Evolutionary conservation across 768 basidiomycete genomes (phyloP), one percentile per base, ranked within the genome.

Genomic region (Russula ochroleuca): DNA sequence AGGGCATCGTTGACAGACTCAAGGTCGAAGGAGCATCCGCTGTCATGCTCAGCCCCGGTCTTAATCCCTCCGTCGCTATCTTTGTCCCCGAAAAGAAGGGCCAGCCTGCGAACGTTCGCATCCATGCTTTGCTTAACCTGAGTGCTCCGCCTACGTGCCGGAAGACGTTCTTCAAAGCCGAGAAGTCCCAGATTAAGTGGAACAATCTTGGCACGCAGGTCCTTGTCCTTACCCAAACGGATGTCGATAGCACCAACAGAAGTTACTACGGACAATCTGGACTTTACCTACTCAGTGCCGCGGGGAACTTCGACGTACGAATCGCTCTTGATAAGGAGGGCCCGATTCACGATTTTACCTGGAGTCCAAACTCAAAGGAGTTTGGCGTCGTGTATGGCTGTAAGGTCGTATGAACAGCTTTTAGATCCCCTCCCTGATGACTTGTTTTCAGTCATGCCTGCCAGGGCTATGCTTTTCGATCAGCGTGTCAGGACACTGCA

Each of bases 261-360:
- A 94, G 88, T 70, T 99, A 99, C 75, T 99, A 98, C 69, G 97
- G 97, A 59, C 96, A 98, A 79, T 97, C 95, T 2, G 92, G 92
- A 57, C 78, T 99, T 71, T 98, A 96, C 76, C 81, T 98, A 15
- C 83, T 98, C 66, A 94, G 88, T 67, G 86, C 94, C 19, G 88
- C 92, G 10, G 95, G 96, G 17, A 91, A 93, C 69, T 98, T 94
- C 69, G 95, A 98, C 72, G 93, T 92, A 72, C 81, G 93, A 33
- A 90, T 98, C 31, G 78, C 81, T 1, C 77, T 92, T 69, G 94
- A 97, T 77, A 98, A 97, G 78, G 96, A 98, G 65, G 97, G 97
- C 1, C 94, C 94, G 0, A 93, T 99, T 66, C 94, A 97, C 70
- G 97, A 98, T 73, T 97, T 96, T 65, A 77, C 85, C 17, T 99